These are phyloP conservation scores for Isatis tinctoria DNA, from an alignment of 345 rosid species.

Conservation along the genomic window DNA sequence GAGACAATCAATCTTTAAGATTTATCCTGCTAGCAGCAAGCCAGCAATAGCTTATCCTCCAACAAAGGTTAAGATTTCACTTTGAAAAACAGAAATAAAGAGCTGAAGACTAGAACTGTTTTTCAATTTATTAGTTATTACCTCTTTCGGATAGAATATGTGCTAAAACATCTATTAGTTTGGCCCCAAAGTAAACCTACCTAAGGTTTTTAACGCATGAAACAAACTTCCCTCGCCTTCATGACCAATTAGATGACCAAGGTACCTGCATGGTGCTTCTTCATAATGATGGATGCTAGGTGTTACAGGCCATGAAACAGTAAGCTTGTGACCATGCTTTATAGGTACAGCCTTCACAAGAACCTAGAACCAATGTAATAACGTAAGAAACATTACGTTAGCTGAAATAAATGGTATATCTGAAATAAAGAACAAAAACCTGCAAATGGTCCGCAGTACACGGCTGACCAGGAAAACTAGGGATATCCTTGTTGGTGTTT, in stretches of 20 bases:
- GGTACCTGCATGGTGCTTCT: slow-evolving; percentile 79
- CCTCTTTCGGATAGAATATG: not conserved
- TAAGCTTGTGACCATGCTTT: slow-evolving; percentile 60
- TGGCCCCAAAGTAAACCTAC: slow-evolving; percentile 41
- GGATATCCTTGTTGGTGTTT: slow-evolving; percentile 43
- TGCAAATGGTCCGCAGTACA: slow-evolving; percentile 77
- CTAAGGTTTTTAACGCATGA: slow-evolving; percentile 73
- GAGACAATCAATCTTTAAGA: not conserved
- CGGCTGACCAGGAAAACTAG: slow-evolving; percentile 69
- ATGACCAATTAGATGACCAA: slow-evolving; percentile 80
- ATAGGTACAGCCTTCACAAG: slow-evolving; percentile 80
- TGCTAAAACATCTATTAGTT: not conserved
- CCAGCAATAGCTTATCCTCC: not conserved
- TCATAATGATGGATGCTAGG: slow-evolving; percentile 73
- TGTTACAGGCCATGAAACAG: slow-evolving; percentile 71
- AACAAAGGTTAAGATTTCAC: no score
- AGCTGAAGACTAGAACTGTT: not conserved
- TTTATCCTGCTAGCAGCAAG: not conserved
- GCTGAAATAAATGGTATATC: not conserved
- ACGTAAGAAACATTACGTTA: not conserved
- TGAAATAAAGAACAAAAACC: slow-evolving; percentile 37
- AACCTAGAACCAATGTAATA: slow-evolving; percentile 39
- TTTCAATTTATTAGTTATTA: not conserved
- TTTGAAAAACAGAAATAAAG: not conserved
- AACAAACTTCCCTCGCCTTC: slow-evolving; percentile 89